These are phyloP conservation scores for Tetrapisispora pingtungensis DNA, from an alignment of 805 yeast genomes.

Conservation along the genomic window DNA sequence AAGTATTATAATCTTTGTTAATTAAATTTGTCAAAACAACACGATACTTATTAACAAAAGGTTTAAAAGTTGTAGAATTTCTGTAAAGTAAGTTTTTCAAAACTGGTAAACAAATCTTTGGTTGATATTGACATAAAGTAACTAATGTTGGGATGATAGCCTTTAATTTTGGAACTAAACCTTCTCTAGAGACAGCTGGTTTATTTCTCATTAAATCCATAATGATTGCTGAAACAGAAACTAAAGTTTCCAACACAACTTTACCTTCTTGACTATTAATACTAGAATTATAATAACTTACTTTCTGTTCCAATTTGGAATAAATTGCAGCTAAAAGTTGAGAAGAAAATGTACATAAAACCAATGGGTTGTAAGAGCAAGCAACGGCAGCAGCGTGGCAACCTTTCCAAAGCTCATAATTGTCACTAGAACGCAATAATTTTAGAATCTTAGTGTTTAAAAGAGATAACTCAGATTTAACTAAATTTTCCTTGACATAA, in stretches of 20 bases:
- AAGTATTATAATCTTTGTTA: conserved; percentile 29
- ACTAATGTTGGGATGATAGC: conserved; percentile 46
- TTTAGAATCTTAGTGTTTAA: conserved; percentile 32
- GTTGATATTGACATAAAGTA: conserved; percentile 33
- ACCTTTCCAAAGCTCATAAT: conserved; percentile 50
- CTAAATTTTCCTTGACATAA: conserved; percentile 24
- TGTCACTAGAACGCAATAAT: conserved; percentile 35
- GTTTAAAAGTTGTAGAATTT: conserved; percentile 75
- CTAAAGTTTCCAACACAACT: conserved; percentile 21
- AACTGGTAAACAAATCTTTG: conserved; percentile 31
- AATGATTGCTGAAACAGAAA: conserved; percentile 23
- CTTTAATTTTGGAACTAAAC: conserved; percentile 69
- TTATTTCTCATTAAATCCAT: conserved; percentile 55
- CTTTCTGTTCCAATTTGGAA: conserved; percentile 22
- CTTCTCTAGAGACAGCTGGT: conserved; percentile 74
- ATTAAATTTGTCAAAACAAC: conserved; percentile 33
- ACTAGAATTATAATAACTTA: conserved; percentile 14
- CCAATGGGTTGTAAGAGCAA: conserved; percentile 28
- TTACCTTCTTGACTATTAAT: conserved; percentile 15
- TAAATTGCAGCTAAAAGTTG: conserved; percentile 21
- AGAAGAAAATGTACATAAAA: conserved; percentile 26
- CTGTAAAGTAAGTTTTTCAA: conserved; percentile 37
- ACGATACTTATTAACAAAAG: conserved; percentile 58
- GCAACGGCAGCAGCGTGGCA: conserved; percentile 42
- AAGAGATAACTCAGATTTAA: conserved; percentile 26